phyloP scores from a whole-genome alignment of 2,329 filamentous ascomycete species.

The Aspergillus unguis region DNA sequence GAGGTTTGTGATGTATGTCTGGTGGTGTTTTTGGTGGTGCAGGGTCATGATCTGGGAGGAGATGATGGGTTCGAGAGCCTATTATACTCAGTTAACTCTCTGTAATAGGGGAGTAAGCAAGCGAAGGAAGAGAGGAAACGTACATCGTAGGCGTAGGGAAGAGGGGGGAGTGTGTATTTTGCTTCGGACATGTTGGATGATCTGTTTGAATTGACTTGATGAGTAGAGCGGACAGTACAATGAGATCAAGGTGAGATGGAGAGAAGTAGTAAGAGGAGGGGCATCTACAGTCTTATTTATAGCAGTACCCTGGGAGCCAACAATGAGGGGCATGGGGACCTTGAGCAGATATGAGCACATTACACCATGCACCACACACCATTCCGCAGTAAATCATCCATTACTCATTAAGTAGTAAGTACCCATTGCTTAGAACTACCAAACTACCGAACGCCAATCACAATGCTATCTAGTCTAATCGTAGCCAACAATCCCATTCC shows the following conservation, averaged over 20 bases:
- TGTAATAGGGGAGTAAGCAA: not conserved
- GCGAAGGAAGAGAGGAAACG: conserved; percentile 26
- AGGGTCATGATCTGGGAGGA: conserved; percentile 91
- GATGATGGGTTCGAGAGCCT: conserved; percentile 75
- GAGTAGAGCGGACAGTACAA: not conserved
- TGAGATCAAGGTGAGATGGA: not conserved
- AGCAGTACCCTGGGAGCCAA: not conserved
- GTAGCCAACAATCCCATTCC: conserved; percentile 34
- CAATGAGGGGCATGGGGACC: too few relatives aligned
- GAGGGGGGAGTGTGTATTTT: conserved; percentile 58
- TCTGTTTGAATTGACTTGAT: not conserved
- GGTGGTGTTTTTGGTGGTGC: conserved; percentile 89
- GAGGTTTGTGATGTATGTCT: conserved; percentile 85
- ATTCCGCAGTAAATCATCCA: too few relatives aligned
- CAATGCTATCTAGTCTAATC: conserved; percentile 20
- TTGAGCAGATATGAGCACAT: conserved; percentile 9
- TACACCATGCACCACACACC: not conserved
- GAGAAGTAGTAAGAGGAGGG: not conserved
- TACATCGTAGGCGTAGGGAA: conserved; percentile 70
- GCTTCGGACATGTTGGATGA: conserved; percentile 22
- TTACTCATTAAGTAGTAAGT: too few relatives aligned
- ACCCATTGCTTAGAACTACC: too few relatives aligned
- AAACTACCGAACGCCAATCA: too few relatives aligned
- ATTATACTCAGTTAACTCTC: not conserved
- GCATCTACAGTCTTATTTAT: not conserved